Base-by-base conservation (phyloP, 306 rosid genomes). In the Cyclanthera cordifolia region DNA sequence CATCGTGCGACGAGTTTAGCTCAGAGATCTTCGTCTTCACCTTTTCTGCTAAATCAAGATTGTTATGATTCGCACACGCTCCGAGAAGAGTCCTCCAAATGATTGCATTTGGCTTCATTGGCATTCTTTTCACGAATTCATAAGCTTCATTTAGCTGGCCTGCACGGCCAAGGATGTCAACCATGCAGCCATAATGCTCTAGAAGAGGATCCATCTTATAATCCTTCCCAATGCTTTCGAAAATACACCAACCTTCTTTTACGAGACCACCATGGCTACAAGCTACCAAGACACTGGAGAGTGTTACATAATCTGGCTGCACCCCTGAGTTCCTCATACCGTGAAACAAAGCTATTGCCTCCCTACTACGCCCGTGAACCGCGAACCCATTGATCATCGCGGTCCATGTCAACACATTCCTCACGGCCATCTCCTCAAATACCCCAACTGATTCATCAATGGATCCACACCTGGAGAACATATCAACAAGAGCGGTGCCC, bases 121-220 rank as follows among this genome's bases (percentile, higher is more conserved):
- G 77, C 86, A 86, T 86, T 46, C 74, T 74, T 58, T 82, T 73
- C 57, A 86, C 85, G 76, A 83, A 83, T 28, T 82, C 67, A 2
- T 81, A 86, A 39, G 91, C 91, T 57, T 84, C 85, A 69, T 34
- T 73, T 17, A 86, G 52, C 67, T 69, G 27, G 21, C 91, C 86
- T 0, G 88, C 81, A 48, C 88, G 88, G 16, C 91, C 88, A 39
- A 83, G 81, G 68, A 86, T 73, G 64, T 84, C 91, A 74, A 76
- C 88, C 83, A 86, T 78, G 67, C 88, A 86, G 71, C 91, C 88
- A 79, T 81, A 86, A 73, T 86, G 88, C 76, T 84, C 86, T 53
- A 84, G 75, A 70, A 45, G 53, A 0, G 88, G 91, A 12, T 79
- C 78, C 72, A 79, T 50, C 20, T 68, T 30, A 47, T 78, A 72